These are phyloP conservation scores for Aspergillus japonicus DNA, from an alignment of 2,329 filamentous ascomycete species.

Conservation along the genomic window DNA sequence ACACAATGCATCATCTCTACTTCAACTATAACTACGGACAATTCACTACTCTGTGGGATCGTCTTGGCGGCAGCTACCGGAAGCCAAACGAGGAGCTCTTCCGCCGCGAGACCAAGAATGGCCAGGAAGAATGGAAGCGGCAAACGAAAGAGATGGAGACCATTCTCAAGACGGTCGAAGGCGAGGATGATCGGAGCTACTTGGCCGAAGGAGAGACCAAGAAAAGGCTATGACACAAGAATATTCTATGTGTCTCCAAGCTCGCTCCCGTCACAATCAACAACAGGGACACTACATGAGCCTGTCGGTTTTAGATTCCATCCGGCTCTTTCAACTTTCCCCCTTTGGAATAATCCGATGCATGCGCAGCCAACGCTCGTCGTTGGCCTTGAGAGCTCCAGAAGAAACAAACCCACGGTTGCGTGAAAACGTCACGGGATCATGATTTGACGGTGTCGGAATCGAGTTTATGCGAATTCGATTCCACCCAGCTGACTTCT, in stretches of 20 bases:
- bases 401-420: not conserved
- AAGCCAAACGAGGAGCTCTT: constrained; percentile 85
- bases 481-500: not conserved
- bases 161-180: constrained; percentile 72
- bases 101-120: constrained; percentile 81
- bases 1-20: constrained; percentile 85
- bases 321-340: not conserved
- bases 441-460: not conserved
- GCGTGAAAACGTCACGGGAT: not conserved
- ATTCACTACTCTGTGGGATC: constrained; percentile 90
- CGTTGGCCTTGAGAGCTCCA: not conserved
- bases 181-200: constrained; percentile 50
- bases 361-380: too few relatives aligned
- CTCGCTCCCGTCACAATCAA: not conserved
- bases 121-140: constrained; percentile 71
- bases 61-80: constrained; percentile 80
- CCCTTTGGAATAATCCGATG: too few relatives aligned
- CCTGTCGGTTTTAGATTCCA: not conserved
- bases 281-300: not conserved
- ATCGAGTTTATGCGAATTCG: not conserved
- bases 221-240: constrained; percentile 35
- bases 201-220: constrained; percentile 32
- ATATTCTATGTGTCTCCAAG: not conserved
- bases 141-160: constrained; percentile 74
- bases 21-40: constrained; percentile 94